Conservation (phyloP, 352 stramenopile genomes). For the Globisporangium splendens region DNA sequence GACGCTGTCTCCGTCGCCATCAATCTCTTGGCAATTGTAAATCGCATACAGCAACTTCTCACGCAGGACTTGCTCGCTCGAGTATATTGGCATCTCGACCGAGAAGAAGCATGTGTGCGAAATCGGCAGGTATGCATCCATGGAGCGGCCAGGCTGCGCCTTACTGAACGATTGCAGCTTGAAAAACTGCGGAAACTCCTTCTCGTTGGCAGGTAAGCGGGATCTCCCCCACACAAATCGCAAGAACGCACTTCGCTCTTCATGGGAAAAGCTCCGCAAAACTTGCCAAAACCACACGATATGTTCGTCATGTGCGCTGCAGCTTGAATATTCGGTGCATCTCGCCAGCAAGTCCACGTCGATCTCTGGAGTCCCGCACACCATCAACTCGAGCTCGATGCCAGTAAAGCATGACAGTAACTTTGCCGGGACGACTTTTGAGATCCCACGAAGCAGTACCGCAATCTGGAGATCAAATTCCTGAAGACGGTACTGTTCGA, state of each 20-base stretch:
- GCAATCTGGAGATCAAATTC: constrained; percentile 65
- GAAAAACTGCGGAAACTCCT: constrained; percentile 89
- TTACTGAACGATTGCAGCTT: constrained; percentile 90
- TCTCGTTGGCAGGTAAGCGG: constrained; percentile 71
- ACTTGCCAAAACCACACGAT: constrained; percentile 88
- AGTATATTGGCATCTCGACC: constrained; percentile 94
- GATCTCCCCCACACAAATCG: constrained; percentile 92
- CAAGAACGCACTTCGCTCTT: constrained; percentile 83
- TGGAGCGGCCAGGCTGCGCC: constrained; percentile 24
- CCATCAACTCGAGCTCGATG: constrained; percentile 76
- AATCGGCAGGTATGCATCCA: constrained; percentile 92
- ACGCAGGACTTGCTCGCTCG: constrained; percentile 60
- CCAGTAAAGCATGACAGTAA: constrained; percentile 80
- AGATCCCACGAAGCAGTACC: constrained; percentile 53
- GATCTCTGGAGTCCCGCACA: constrained; percentile 80
- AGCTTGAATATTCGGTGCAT: constrained; percentile 88
- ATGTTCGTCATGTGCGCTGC: constrained; percentile 60
- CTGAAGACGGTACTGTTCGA: constrained; percentile 74
- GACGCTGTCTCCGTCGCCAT: constrained; percentile 82
- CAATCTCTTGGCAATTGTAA: constrained; percentile 93
- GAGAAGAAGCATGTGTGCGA: constrained; percentile 99
- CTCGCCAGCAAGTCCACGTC: constrained; percentile 76
- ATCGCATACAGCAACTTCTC: constrained; percentile 90
- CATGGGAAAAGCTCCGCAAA: constrained; percentile 69
- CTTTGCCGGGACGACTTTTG: constrained; percentile 70